Percentiles rank a stretch among this genome's conserved stretches.
Evolutionary conservation across 192 early-diverging fungal species (phyloP).

Genomic region (Rhizoclosmatium globosum): DNA sequence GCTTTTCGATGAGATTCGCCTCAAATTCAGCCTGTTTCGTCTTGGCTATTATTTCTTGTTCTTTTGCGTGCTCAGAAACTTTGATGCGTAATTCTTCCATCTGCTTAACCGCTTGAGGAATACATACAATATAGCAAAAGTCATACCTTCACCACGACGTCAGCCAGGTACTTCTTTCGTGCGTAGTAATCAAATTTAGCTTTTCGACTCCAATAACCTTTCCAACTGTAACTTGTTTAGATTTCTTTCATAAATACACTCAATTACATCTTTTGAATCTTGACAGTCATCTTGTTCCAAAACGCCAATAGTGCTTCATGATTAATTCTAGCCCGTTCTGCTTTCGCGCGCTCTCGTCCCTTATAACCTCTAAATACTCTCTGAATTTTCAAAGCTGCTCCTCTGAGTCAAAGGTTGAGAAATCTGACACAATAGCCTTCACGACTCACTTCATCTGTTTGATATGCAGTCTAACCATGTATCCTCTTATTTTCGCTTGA

Average conservation of each 20-base stretch:
- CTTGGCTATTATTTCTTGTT: slow-evolving; percentile 13
- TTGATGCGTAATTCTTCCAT: slow-evolving; percentile 45
- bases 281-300: slow-evolving; percentile 41
- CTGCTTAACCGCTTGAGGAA: slow-evolving; percentile 19
- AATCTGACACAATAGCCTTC: not conserved
- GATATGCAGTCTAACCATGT: not conserved
- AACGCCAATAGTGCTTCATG: slow-evolving; percentile 26
- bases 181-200: slow-evolving; percentile 50
- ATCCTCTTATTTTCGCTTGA: slow-evolving; percentile 17
- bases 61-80: slow-evolving; percentile 19
- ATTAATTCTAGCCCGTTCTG: slow-evolving; percentile 29
- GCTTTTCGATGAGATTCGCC: slow-evolving; percentile 23
- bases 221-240: slow-evolving; percentile 43
- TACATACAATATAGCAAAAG: not conserved
- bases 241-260: not conserved
- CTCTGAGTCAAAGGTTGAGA: not conserved
- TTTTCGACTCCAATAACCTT: slow-evolving; percentile 52
- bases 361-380: slow-evolving; percentile 45
- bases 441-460: not conserved
- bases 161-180: slow-evolving; percentile 48
- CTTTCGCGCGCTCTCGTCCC: slow-evolving; percentile 31
- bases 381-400: slow-evolving; percentile 41
- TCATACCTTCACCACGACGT: slow-evolving; percentile 15
- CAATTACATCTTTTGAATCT: slow-evolving; percentile 55
- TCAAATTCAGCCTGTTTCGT: not conserved